Evolutionary conservation across 1,284 basidiomycete species (phyloP), one percentile per base, ranked within the genome.

Genomic region (Malassezia dermatis): DNA sequence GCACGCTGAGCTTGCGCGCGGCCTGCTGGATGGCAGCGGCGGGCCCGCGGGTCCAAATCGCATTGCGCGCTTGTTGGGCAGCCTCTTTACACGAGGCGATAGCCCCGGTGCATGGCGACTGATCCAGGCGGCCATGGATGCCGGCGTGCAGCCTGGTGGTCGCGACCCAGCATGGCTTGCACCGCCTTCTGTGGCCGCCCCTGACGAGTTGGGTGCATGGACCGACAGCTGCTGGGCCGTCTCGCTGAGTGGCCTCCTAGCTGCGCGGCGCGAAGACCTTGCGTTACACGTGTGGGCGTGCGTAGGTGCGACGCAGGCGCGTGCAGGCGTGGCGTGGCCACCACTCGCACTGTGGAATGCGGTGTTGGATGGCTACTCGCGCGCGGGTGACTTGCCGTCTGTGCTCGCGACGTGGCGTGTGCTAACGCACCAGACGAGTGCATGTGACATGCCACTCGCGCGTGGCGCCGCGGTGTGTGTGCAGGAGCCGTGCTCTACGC

Each of bases 211-310:
- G 15, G 23, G 39, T 2, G 41, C 40, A 12, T 67, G 65, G 65
- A 67, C 63, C 8, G 65, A 67, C 34, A 62, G 61, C 48, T 60
- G 59, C 47, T 67, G 65, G 65, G 53, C 56, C 3, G 62, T 67
- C 23, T 58, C 62, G 28, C 53, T 67, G 11, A 57, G 61, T 34
- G 58, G 61, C 30, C 55, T 66, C 13, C 58, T 69, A 21, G 58
- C 58, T 7, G 47, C 56, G 8, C 53, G 51, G 7, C 59, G 59
- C 17, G 54, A 51, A 11, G 62, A 67, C 17, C 51, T 62, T 1
- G 67, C 67, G 23, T 58, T 55, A 56, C 49, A 63, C 1, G 64
- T 65, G 5, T 69, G 67, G 67, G 44, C 44, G 0, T 50, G 35
- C 6, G 24, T 48, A 6, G 50, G 32, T 2, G 43, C 5, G 8